Evolutionary conservation across 2,329 filamentous ascomycete species (phyloP).

Genomic region (Xylaria sp.): DNA sequence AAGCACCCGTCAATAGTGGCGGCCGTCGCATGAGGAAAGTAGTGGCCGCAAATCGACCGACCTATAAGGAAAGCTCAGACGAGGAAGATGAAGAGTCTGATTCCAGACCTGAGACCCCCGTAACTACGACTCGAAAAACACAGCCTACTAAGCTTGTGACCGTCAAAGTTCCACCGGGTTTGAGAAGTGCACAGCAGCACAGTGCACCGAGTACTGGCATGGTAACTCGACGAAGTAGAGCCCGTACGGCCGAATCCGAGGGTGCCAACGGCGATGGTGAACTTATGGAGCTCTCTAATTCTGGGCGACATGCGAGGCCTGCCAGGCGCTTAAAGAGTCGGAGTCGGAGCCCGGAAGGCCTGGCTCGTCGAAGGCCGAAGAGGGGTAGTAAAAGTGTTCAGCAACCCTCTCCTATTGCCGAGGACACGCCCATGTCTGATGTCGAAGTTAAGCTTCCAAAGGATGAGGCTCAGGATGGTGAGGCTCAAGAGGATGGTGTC

Average conservation of each 20-base stretch:
- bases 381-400: constrained; percentile 49
- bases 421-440: constrained; percentile 33
- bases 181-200: constrained; percentile 23
- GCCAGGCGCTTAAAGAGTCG: constrained; percentile 45
- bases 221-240: constrained; percentile 46
- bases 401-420: constrained; percentile 42
- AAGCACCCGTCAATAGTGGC: constrained; percentile 35
- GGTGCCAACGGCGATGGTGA: constrained; percentile 48
- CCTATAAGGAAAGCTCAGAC: constrained; percentile 34
- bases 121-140: constrained; percentile 27
- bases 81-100: constrained; percentile 24
- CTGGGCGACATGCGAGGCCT: constrained; percentile 51
- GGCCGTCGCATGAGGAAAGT: constrained; percentile 43
- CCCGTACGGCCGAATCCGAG: constrained; percentile 49
- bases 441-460: neutral
- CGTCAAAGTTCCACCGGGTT: constrained; percentile 34
- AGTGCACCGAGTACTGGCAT: constrained; percentile 18
- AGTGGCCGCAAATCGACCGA: constrained; percentile 38
- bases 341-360: constrained; percentile 52
- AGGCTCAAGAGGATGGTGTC: neutral
- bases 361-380: constrained; percentile 40
- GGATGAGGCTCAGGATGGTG: neutral
- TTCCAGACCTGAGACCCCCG: constrained; percentile 38
- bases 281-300: constrained; percentile 54
- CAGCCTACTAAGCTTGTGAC: constrained; percentile 40